These are phyloP conservation scores for Scalesia atractyloides DNA, from an alignment of 129 eudicot species.

Conservation along the genomic window DNA sequence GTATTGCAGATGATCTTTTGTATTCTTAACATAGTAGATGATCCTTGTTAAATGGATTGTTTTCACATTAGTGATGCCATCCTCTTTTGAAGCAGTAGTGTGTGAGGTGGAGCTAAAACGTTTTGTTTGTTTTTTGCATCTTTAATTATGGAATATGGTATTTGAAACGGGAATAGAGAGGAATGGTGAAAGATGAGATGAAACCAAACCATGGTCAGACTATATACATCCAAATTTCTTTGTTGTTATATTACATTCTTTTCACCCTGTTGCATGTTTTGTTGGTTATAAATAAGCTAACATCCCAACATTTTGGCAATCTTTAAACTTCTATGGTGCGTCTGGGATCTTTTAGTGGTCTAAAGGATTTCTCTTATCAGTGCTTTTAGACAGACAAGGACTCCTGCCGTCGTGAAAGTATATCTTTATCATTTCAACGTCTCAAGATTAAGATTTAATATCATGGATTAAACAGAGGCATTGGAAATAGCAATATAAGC, in stretches of 20 bases:
- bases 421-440: not conserved
- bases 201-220: not conserved
- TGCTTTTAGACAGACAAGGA: not conserved
- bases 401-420: not conserved
- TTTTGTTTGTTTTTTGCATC: not conserved
- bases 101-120: not conserved
- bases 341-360: not conserved
- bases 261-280: not conserved
- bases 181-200: not conserved
- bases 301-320: not conserved
- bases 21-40: not conserved
- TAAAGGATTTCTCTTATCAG: not conserved
- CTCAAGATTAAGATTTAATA: not conserved
- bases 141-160: not conserved
- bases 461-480: not conserved
- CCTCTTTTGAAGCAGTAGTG: not conserved
- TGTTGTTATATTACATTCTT: not conserved
- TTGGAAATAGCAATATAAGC: not conserved
- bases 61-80: not conserved
- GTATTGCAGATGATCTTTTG: constrained; percentile 2
- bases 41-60: not conserved
- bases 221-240: not conserved
- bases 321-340: constrained; percentile 1
- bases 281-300: not conserved
- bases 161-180: constrained; percentile 6